Base-by-base conservation (phyloP, 1,139 yeast genomes). In the Yarrowia galli region DNA sequence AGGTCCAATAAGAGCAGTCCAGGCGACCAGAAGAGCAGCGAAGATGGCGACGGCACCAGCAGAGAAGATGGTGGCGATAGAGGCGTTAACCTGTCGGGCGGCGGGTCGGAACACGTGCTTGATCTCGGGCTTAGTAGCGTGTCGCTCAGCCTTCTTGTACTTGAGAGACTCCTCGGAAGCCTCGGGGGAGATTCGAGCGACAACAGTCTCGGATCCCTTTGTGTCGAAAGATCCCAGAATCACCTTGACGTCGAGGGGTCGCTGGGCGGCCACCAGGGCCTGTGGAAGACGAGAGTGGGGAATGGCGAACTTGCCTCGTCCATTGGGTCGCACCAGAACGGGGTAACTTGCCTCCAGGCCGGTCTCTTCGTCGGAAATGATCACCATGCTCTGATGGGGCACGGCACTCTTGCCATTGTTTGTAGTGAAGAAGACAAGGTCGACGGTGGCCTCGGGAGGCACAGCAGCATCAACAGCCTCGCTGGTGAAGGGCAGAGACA, bases 71-170 rank as follows among this genome's bases (percentile, higher is more conserved):
- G 83, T 69, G 0, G 96, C 91, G 54, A 90, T 72, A 1, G 82
- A 70, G 13, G 87, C 77, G 69, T 86, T 81, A 13, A 87, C 88
- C 25, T 87, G 85, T 63, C 79, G 78, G 48, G 89, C 87, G 35
- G 86, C 85, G 8, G 80, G 75, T 70, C 82, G 83, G 82, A 92
- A 92, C 63, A 81, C 78, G 76, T 92, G 96, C 72, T 81, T 81
- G 72, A 92, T 89, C 78, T 90, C 96, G 9, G 89, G 87, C 76
- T 83, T 79, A 36, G 81, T 75, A 1, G 84, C 87, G 35, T 70
- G 67, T 35, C 76, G 69, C 35, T 65, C 36, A 0, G 75, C 73
- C 53, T 68, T 56, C 32, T 56, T 53, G 51, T 64, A 67, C 20
- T 63, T 48, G 18, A 66, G 53, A 15, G 68, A 28, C 48, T 66